These are phyloP conservation scores for Schizophyllum commune DNA, from an alignment of 1,284 basidiomycete genomes.

Conservation along the genomic window DNA sequence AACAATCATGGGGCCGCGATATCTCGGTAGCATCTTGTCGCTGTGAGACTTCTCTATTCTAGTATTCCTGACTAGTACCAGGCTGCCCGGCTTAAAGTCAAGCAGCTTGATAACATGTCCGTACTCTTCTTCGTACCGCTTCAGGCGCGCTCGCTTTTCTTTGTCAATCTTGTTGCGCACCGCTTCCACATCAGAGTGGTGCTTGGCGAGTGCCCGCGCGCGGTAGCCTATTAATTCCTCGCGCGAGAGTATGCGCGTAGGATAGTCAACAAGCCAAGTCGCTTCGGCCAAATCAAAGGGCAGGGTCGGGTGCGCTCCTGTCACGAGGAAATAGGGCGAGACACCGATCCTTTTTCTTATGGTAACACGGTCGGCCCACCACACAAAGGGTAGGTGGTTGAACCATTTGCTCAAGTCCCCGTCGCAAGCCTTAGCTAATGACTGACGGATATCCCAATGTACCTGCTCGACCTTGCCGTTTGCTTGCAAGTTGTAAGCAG, in stretches of 20 bases:
- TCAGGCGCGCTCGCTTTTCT: too few species aligned
- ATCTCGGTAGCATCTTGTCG: constrained; percentile 22
- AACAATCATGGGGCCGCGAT: constrained; percentile 28
- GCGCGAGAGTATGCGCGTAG: constrained; percentile 15
- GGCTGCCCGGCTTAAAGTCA: constrained; percentile 24
- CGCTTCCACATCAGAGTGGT: constrained; percentile 10
- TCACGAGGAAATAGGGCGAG: constrained; percentile 25
- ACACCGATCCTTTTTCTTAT: constrained; percentile 4
- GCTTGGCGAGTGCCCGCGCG: constrained; percentile 19
- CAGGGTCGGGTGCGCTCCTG: constrained; percentile 13
- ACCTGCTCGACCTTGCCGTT: constrained; percentile 31
- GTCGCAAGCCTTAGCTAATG: constrained; percentile 25
- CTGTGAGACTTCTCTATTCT: constrained; percentile 8
- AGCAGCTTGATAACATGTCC: constrained; percentile 19
- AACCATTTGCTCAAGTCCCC: constrained; percentile 26
- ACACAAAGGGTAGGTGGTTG: constrained; percentile 16
- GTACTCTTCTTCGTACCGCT: constrained; percentile 9
- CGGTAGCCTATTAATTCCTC: constrained; percentile 17
- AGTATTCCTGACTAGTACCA: constrained; percentile 30
- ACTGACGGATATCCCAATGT: constrained; percentile 27
- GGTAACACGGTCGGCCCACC: constrained; percentile 29
- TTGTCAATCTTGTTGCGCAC: too few species aligned
- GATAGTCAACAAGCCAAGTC: constrained; percentile 23
- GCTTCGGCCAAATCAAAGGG: constrained; percentile 33
- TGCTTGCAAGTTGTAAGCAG: constrained; percentile 33